Percentiles rank a stretch among this genome's conserved stretches.
phyloP scores from a whole-genome alignment of 1,284 basidiomycete species.

The Ceratorhiza oryzae-sativae region DNA sequence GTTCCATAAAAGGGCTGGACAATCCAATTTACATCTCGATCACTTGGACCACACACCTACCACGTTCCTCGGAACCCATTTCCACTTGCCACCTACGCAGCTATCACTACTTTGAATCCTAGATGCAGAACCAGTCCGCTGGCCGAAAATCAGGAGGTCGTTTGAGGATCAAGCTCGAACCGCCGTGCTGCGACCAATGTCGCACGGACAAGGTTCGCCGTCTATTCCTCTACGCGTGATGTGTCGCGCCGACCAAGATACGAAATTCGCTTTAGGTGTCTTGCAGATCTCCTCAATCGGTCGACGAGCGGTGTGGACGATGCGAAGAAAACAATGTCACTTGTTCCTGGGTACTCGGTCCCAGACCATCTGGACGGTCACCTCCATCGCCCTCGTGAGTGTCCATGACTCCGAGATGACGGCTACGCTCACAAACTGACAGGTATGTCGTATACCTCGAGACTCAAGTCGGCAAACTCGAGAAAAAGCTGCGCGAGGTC shows the following conservation, averaged over 20 bases:
- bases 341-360: constrained; percentile 11
- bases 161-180: constrained; percentile 28
- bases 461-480: constrained; percentile 7
- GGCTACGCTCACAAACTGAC: neutral
- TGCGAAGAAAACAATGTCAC: neutral
- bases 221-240: neutral
- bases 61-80: neutral
- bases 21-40: constrained; percentile 26
- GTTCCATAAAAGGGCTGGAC: neutral
- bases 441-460: constrained; percentile 24
- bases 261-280: neutral
- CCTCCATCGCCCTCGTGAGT: constrained; percentile 27
- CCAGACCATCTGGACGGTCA: constrained; percentile 18
- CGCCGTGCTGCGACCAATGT: constrained; percentile 15
- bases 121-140: neutral
- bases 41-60: neutral
- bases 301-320: constrained; percentile 23
- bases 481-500: constrained; percentile 19
- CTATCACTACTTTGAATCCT: neutral
- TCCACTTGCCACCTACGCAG: neutral
- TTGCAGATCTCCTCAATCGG: constrained; percentile 19
- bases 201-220: neutral
- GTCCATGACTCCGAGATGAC: neutral
- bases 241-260: neutral
- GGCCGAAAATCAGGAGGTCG: constrained; percentile 3